Evolutionary conservation across 2,329 filamentous ascomycete species (phyloP), one percentile per base, ranked within the genome.

Genomic region (Ascosphaera aggregata): DNA sequence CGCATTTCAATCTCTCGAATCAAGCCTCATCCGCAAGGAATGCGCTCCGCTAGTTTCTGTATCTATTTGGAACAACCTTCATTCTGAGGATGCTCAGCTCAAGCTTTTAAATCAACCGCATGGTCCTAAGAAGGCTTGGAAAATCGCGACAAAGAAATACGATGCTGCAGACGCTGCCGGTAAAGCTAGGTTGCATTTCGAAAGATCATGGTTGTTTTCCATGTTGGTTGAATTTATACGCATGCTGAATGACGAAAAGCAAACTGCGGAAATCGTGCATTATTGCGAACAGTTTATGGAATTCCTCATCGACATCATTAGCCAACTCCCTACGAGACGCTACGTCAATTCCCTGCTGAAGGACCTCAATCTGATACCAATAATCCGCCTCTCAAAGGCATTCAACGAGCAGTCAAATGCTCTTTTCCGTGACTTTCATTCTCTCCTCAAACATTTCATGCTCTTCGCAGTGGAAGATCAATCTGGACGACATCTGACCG

Each of bases 201-300:
- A 98, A 57, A 71, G 91, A 40, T 80, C 80, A 35, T 98, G 89
- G 91, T 66, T 98, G 9, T 93, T 84, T 52, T 77, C 80, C 2
- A 65, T 95, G 47, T 62, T 89, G 0, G 58, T 94, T 22, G 79
- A 92, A 50, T 94, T 95, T 49, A 53, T 93, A 20, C 67, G 73
- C 43, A 64, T 76, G 40, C 59, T 94, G 8, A 80, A 91, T 52
- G 20, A 49, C 9, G 55, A 55, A 13, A 53, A 54, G 39, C 47
- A 52, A 16, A 48, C 50, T 41, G 44, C 56, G 57, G 76, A 84
- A 22, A 73, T 79, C 46, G 54, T 84, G 16, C 59, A 72, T 2
- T 98, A 94, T 56, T 92, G 82, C 53, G 86, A 95, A 56, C 72
- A 85, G n/a, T 86, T 95, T 45, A 59, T 89, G 39, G 89, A 98